phyloP scores from a whole-genome alignment of 2,329 filamentous ascomycete species.

The Cladophialophora chaetospira region DNA sequence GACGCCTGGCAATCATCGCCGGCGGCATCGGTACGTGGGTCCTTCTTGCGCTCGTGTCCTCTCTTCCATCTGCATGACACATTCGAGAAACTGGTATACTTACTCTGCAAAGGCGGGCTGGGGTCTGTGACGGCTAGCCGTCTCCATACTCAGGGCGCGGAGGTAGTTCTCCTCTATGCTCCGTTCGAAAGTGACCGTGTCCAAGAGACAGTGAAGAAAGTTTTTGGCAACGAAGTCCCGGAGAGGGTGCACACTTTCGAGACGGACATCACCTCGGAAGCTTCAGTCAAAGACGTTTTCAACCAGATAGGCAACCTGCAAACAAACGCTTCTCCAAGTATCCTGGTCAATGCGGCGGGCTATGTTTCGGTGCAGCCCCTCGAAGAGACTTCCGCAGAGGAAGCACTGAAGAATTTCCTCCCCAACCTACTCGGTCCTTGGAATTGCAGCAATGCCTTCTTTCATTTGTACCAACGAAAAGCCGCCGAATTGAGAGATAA shows the following conservation, averaged over 20 bases:
- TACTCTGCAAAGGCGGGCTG: conserved; percentile 40
- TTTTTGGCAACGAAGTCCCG: conserved; percentile 37
- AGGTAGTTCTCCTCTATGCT: conserved; percentile 50
- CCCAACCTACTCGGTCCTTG: conserved; percentile 51
- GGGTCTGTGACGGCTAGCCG: conserved; percentile 48
- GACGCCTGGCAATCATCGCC: conserved; percentile 46
- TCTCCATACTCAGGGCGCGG: conserved; percentile 45
- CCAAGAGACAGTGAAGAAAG: conserved; percentile 40
- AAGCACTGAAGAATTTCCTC: conserved; percentile 47
- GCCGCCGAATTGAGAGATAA: background rate
- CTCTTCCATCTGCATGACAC: background rate
- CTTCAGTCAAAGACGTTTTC: conserved; percentile 50
- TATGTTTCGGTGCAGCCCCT: conserved; percentile 51
- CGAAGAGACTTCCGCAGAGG: conserved; percentile 46
- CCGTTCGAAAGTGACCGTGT: conserved; percentile 48
- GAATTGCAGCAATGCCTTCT: conserved; percentile 50
- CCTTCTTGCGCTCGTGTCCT: background rate
- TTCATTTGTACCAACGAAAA: conserved; percentile 41
- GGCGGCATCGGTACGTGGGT: conserved; percentile 44
- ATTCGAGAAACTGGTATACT: background rate
- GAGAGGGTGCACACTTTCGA: conserved; percentile 40
- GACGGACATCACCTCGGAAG: conserved; percentile 53
- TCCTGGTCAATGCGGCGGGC: conserved; percentile 47
- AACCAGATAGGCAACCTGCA: conserved; percentile 29
- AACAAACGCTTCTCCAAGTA: conserved; percentile 43